phyloP scores from a whole-genome alignment of 257 asterid species.

The Eucommia ulmoides region DNA sequence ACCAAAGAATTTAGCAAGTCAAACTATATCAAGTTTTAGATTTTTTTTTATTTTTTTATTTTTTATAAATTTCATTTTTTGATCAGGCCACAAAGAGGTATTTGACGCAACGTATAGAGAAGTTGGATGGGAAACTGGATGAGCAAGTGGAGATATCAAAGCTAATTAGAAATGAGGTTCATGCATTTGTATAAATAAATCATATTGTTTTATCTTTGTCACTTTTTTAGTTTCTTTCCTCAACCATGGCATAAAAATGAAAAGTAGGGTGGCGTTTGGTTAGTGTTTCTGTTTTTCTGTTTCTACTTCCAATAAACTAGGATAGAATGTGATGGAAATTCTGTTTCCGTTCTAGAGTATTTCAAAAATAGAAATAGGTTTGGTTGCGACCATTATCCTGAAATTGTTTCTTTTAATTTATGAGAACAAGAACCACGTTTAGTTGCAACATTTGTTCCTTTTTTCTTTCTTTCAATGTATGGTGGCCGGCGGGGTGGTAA shows the following conservation, averaged over 20 bases:
- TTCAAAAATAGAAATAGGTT: too few relatives aligned
- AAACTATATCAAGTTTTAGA: too few relatives aligned
- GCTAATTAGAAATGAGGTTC: conserved; percentile 64
- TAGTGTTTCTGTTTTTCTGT: too few relatives aligned
- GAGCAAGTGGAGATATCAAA: conserved; percentile 80
- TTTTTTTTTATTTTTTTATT: background rate
- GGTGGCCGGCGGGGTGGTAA: too few relatives aligned
- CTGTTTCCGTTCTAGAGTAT: too few relatives aligned
- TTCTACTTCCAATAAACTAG: too few relatives aligned
- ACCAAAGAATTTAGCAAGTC: too few relatives aligned
- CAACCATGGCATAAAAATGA: background rate
- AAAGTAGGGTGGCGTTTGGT: background rate
- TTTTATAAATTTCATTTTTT: conserved; percentile 6
- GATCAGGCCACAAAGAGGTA: conserved; percentile 74
- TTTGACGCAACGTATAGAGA: conserved; percentile 88
- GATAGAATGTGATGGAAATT: too few relatives aligned
- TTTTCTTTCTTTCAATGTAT: background rate
- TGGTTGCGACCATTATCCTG: too few relatives aligned
- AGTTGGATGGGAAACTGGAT: conserved; percentile 82
- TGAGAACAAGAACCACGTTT: too few relatives aligned
- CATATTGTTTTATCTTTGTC: background rate
- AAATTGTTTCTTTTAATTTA: too few relatives aligned
- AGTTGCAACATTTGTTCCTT: too few relatives aligned
- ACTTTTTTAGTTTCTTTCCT: background rate
- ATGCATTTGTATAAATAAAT: conserved; percentile 2